These are phyloP conservation scores for Porodaedalea pini DNA, from an alignment of 1,284 basidiomycete genomes.

Conservation along the genomic window DNA sequence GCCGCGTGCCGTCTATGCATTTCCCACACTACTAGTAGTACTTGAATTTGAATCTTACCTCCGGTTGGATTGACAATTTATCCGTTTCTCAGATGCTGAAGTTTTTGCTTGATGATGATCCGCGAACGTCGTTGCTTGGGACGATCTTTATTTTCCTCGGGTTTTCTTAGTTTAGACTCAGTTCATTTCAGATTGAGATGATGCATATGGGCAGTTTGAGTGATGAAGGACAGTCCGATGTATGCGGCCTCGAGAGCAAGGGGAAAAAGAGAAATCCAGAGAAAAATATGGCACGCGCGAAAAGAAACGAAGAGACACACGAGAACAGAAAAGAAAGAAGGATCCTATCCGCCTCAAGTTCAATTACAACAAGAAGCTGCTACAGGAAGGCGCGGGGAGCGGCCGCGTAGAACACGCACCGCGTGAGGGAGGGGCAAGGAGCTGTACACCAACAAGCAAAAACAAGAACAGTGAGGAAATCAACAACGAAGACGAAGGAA, in stretches of 20 bases:
- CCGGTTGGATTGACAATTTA: no score
- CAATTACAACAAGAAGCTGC: slow-evolving; percentile 17
- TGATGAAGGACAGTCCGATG: background rate
- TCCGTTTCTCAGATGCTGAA: no score
- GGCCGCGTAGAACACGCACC: background rate
- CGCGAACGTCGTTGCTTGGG: no score
- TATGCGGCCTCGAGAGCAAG: background rate
- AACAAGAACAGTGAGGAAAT: background rate
- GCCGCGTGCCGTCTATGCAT: no score
- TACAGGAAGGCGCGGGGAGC: slow-evolving; percentile 1
- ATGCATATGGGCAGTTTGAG: no score
- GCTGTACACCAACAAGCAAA: background rate
- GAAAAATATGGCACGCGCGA: background rate
- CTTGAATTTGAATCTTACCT: no score
- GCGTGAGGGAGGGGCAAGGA: background rate
- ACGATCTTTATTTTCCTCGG: no score
- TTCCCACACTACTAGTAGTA: no score
- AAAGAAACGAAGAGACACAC: background rate
- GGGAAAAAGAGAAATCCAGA: background rate
- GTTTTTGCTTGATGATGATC: no score
- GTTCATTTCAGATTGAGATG: no score
- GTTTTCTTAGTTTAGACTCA: no score
- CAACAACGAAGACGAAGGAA: background rate
- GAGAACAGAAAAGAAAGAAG: background rate
- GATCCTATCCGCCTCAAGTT: slow-evolving; percentile 21